Evolutionary conservation across 2,329 filamentous ascomycete genomes (phyloP).

Genomic region (Colletotrichum sp.): DNA sequence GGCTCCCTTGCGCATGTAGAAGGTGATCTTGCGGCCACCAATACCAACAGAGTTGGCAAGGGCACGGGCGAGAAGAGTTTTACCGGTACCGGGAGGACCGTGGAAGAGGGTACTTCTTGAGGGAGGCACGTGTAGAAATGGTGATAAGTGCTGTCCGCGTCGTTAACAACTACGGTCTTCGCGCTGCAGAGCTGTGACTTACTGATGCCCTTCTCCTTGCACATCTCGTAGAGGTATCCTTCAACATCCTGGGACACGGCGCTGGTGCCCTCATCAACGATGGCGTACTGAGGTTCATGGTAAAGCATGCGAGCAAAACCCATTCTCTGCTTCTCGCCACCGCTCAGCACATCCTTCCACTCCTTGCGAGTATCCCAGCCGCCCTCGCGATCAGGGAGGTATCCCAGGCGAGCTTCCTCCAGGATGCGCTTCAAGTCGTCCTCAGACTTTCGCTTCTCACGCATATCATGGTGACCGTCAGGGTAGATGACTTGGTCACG

Average conservation of each 20-base stretch:
- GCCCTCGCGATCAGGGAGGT: conserved; percentile 89
- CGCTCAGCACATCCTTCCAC: conserved; percentile 98
- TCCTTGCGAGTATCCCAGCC: conserved; percentile 97
- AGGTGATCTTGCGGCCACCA: conserved; percentile 92
- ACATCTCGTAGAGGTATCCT: conserved; percentile 88
- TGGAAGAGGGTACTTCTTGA: conserved; percentile 98
- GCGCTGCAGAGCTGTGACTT: conserved; percentile 43
- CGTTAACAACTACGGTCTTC: conserved; percentile 19
- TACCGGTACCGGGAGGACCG: conserved; percentile 95
- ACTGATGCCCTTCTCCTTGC: conserved; percentile 94
- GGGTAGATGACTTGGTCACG: conserved; percentile 98
- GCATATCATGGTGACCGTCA: conserved; percentile 94
- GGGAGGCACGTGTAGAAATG: conserved; percentile 89
- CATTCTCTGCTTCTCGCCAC: conserved; percentile 96
- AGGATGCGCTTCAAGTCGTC: conserved; percentile 78
- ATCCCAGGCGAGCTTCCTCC: conserved; percentile 84
- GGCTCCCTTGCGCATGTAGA: conserved; percentile 99
- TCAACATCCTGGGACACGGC: conserved; percentile 96
- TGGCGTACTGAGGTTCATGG: conserved; percentile 92
- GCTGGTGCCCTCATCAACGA: conserved; percentile 94
- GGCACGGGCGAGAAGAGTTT: conserved; percentile 93
- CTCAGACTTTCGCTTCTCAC: conserved; percentile 77
- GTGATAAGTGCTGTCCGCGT: conserved; percentile 78
- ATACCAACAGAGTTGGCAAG: conserved; percentile 89
- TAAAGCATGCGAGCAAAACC: conserved; percentile 89